Base-by-base conservation (phyloP, 495 filamentous ascomycete species). In the Annulohypoxylon stygium region DNA sequence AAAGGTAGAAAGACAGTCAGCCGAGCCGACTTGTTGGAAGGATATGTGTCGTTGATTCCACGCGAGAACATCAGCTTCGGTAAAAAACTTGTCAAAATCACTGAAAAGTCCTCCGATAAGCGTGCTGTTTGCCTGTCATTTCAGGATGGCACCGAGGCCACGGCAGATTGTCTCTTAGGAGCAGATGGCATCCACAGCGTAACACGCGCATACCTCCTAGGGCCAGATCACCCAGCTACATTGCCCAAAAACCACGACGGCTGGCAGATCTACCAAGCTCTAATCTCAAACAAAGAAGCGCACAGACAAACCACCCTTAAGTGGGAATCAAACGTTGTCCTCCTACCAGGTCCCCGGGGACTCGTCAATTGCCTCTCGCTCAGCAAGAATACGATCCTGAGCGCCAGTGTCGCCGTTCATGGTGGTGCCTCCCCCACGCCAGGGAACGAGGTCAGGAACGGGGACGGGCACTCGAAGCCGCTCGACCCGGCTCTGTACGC, bases 131-230 rank as follows among this genome's bases (percentile, higher is more conserved):
- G 55, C 14, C 68, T 84, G 36, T 60, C 65, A 20, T 84, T 84
- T 68, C 60, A 67, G n/a, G 80, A 84, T 51, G 78, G 77, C 0
- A 77, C 76, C n/a, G 25, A 66, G 4, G 73, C 62, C 4, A 37
- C 64, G 9, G 81, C 59, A 2, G 78, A 84, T 60, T 76, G 80
- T 25, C 67, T 87, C 47, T 62, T 87, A 2, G 82, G 79, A 1
- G 83, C 82, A n/a, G 85, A 87, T 61, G 85, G 85, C 26, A 81
- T 87, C n/a, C 83, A 84, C 39, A 79, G 76, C 53, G 41, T 73
- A 11, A 81, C 81, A n/a, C 79, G 85, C 3, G 53, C 51, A 45
- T 78, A 84, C 67, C 62, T 87, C 11, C 73, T 85, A 6, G 81
- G 82, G 0, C 43, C 74, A 33, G 63, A 79, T 34, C 81, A 84